These are phyloP conservation scores for Prunus mume DNA, from an alignment of 306 rosid genomes.

Conservation along the genomic window DNA sequence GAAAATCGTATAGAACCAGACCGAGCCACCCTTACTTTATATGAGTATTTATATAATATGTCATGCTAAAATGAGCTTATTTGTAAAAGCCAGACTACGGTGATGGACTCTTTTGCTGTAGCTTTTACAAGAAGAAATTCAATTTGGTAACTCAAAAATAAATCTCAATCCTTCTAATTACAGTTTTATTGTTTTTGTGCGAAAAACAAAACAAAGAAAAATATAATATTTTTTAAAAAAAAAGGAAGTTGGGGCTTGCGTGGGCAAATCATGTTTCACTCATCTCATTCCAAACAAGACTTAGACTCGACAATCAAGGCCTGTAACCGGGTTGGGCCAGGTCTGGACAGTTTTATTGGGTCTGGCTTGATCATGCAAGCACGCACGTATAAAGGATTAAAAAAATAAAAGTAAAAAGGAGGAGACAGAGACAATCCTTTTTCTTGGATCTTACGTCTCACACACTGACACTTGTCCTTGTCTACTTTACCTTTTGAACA, in stretches of 20 bases:
- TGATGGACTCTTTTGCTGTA: too few species aligned
- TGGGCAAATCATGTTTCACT: neutral
- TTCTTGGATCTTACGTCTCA: neutral
- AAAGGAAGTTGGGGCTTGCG: too few species aligned
- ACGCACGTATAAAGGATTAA: neutral
- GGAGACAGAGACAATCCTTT: neutral
- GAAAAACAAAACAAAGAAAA: too few species aligned
- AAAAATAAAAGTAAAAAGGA: neutral
- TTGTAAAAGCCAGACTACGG: too few species aligned
- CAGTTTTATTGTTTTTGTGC: too few species aligned
- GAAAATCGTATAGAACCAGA: accelerated
- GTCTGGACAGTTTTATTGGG: neutral
- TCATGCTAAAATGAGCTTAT: too few species aligned
- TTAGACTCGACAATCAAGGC: neutral
- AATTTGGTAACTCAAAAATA: too few species aligned
- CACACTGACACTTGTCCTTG: neutral
- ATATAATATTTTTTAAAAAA: too few species aligned
- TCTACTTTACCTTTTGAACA: neutral
- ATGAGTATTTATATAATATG: too few species aligned
- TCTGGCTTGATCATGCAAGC: neutral
- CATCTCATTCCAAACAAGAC: neutral
- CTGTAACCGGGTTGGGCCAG: neutral
- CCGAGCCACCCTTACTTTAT: too few species aligned
- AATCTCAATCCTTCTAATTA: too few species aligned
- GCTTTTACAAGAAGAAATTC: too few species aligned